phyloP scores from a whole-genome alignment of 2,329 filamentous ascomycete species.

The Hypoxylon sp. region DNA sequence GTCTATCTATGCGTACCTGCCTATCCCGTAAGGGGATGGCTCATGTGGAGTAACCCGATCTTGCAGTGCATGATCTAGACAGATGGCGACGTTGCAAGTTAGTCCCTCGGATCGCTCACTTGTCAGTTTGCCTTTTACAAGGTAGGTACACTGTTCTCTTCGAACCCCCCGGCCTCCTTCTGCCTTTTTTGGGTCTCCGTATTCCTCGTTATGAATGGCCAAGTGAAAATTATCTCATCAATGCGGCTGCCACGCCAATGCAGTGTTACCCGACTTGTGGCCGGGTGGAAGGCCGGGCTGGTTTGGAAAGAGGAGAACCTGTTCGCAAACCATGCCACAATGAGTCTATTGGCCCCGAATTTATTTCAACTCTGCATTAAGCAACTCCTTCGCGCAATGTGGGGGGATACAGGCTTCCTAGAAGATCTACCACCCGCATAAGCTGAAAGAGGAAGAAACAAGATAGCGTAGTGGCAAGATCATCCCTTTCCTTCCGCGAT shows the following conservation, averaged over 20 bases:
- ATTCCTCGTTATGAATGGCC: conserved; percentile 20
- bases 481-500: background rate
- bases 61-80: conserved; percentile 49
- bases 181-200: conserved; percentile 13
- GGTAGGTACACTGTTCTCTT: conserved; percentile 13
- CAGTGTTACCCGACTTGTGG: conserved; percentile 38
- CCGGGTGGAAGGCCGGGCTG: conserved; percentile 16
- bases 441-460: conserved; percentile 19
- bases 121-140: conserved; percentile 36
- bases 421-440: conserved; percentile 20
- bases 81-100: conserved; percentile 35
- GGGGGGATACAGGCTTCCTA: background rate
- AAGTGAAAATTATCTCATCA: conserved; percentile 15
- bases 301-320: conserved; percentile 7
- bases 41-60: conserved; percentile 52
- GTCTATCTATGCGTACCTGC: conserved; percentile 29
- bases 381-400: conserved; percentile 5
- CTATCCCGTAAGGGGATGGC: conserved; percentile 25
- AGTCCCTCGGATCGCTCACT: conserved; percentile 41
- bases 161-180: background rate
- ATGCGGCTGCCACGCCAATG: conserved; percentile 36
- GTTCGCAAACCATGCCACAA: conserved; percentile 16
- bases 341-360: conserved; percentile 11
- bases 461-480: conserved; percentile 16
- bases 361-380: conserved; percentile 24